These are phyloP conservation scores for Hypoxylon sp. DNA, from an alignment of 2,329 filamentous ascomycete species.

Conservation along the genomic window DNA sequence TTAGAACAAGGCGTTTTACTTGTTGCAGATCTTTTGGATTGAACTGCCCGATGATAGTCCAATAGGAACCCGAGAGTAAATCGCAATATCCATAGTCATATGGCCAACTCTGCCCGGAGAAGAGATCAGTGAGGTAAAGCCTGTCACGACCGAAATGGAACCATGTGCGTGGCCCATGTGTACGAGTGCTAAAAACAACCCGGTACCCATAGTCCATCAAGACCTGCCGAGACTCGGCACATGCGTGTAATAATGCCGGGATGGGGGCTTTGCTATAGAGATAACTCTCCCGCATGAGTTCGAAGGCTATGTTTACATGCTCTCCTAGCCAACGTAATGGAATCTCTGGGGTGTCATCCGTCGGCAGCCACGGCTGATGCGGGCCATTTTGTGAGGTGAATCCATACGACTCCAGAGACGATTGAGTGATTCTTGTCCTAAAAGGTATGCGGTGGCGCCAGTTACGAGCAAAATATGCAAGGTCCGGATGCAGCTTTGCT, in stretches of 20 bases:
- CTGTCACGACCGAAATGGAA: conserved; percentile 29
- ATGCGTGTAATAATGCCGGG: conserved; percentile 27
- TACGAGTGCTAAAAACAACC: conserved; percentile 23
- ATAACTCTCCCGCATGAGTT: conserved; percentile 15
- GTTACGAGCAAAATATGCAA: conserved; percentile 21
- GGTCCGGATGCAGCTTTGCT: conserved; percentile 16
- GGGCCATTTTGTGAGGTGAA: background rate
- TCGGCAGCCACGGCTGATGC: conserved; percentile 18
- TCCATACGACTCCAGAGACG: conserved; percentile 22
- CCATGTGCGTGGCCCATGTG: conserved; percentile 25
- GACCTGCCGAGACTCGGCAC: conserved; percentile 22
- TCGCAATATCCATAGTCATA: background rate
- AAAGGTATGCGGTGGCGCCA: conserved; percentile 15
- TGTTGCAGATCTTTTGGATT: conserved; percentile 11
- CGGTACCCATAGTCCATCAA: conserved; percentile 19
- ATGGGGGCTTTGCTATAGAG: conserved; percentile 30
- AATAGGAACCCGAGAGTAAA: conserved; percentile 1
- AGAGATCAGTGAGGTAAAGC: conserved; percentile 1
- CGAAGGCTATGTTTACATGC: conserved; percentile 15
- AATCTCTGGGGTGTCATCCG: conserved; percentile 17
- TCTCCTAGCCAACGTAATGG: conserved; percentile 15
- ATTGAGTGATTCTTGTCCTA: background rate
- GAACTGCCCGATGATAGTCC: conserved; percentile 19
- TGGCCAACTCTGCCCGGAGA: background rate
- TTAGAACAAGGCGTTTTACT: conserved; percentile 12